phyloP scores from a whole-genome alignment of 2,329 filamentous ascomycete genomes.

The Dissoconium aciculare region DNA sequence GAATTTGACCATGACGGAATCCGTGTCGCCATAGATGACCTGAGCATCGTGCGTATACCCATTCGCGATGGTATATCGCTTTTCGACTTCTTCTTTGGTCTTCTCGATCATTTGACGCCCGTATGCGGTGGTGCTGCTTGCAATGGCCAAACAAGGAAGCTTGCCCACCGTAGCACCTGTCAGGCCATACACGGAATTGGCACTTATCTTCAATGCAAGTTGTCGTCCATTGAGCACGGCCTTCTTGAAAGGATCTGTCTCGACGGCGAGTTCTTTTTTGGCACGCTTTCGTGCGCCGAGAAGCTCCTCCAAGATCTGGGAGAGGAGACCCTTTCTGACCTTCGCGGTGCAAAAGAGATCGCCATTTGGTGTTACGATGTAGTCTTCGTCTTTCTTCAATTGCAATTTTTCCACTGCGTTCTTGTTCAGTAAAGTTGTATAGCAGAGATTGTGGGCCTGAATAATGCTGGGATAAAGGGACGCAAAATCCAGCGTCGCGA shows the following conservation, averaged over 20 bases:
- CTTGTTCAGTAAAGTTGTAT: slow-evolving; percentile 81
- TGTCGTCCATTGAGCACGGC: slow-evolving; percentile 96
- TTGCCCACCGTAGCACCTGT: slow-evolving; percentile 95
- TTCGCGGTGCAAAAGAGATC: slow-evolving; percentile 84
- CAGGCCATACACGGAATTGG: slow-evolving; percentile 94
- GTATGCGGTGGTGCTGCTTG: slow-evolving; percentile 92
- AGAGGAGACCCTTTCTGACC: slow-evolving; percentile 77
- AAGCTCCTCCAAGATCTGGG: slow-evolving; percentile 91
- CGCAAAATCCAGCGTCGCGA: slow-evolving; percentile 95
- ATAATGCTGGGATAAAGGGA: slow-evolving; percentile 98
- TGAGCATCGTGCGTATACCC: slow-evolving; percentile 89
- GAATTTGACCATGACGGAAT: slow-evolving; percentile 99
- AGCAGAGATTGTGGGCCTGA: slow-evolving; percentile 95
- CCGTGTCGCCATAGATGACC: slow-evolving; percentile 96
- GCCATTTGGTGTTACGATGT: slow-evolving; percentile 88
- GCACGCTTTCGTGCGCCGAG: slow-evolving; percentile 84
- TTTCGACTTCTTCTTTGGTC: slow-evolving; percentile 91
- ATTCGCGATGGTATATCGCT: slow-evolving; percentile 78
- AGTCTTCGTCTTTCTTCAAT: slow-evolving; percentile 79
- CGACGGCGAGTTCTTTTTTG: slow-evolving; percentile 73
- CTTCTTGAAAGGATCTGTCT: slow-evolving; percentile 94
- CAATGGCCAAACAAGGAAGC: slow-evolving; percentile 83
- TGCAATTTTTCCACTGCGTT: slow-evolving; percentile 58
- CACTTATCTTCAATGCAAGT: slow-evolving; percentile 86
- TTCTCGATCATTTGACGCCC: slow-evolving; percentile 98